Conservation (phyloP, 257 asterid genomes). For the Penstemon newberryi region DNA sequence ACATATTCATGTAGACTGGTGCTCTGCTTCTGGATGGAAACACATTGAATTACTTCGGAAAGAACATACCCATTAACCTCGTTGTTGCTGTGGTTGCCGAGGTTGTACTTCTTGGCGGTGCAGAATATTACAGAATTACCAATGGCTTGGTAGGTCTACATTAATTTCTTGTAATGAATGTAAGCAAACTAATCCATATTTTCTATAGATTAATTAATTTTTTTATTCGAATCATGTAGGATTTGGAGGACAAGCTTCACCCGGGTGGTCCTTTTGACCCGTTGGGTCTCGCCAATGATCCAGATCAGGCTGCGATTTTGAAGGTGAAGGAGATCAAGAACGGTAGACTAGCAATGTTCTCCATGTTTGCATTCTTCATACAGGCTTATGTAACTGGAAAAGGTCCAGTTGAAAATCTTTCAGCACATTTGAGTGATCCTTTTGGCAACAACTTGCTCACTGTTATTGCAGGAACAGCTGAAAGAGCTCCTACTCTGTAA, state of each 20-base stretch:
- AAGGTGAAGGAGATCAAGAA: slow-evolving; percentile 98
- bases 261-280: slow-evolving; percentile 99
- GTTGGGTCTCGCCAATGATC: slow-evolving; percentile 83
- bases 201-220: too few relatives aligned
- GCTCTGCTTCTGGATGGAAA: slow-evolving; percentile 95
- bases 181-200: too few relatives aligned
- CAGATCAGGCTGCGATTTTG: slow-evolving; percentile 90
- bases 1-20: slow-evolving; percentile 59
- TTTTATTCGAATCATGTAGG: neutral
- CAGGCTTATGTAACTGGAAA: slow-evolving; percentile 93
- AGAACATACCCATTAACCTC: slow-evolving; percentile 92
- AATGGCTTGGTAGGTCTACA: slow-evolving; percentile 51
- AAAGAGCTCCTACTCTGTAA: slow-evolving; percentile 79
- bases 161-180: too few relatives aligned
- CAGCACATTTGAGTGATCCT: slow-evolving; percentile 93
- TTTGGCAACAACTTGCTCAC: slow-evolving; percentile 97
- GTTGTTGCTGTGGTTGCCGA: slow-evolving; percentile 75
- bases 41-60: slow-evolving; percentile 89
- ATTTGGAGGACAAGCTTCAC: slow-evolving; percentile 94
- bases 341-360: slow-evolving; percentile 90
- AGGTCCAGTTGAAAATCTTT: slow-evolving; percentile 93
- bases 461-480: slow-evolving; percentile 75
- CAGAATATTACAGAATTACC: slow-evolving; percentile 88
- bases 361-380: slow-evolving; percentile 92
- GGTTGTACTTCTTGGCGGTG: slow-evolving; percentile 94